A percentile compares a stretch with the other conserved stretches of the same genome.
phyloP scores from a whole-genome alignment of 805 yeast genomes.

The Peterozyma toletana region DNA sequence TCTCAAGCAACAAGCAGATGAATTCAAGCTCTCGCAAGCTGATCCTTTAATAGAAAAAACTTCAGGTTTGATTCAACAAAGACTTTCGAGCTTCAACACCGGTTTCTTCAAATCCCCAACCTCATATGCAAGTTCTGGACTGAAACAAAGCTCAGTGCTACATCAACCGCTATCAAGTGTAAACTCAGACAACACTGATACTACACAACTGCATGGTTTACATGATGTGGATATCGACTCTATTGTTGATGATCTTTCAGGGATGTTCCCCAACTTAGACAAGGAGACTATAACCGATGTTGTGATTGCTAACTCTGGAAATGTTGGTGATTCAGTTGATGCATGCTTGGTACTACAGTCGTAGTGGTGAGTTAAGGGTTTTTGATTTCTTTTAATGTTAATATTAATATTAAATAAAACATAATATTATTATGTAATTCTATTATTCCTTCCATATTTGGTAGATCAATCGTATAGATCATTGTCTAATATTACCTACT shows the following conservation, averaged over 20 bases:
- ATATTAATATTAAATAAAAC: slow-evolving; percentile 13
- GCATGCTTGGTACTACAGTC: slow-evolving; percentile 32
- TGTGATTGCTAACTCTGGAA: slow-evolving; percentile 54
- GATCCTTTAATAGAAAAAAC: too few relatives aligned
- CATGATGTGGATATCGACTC: not conserved
- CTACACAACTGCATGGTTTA: not conserved
- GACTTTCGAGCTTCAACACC: not conserved
- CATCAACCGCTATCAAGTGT: not conserved
- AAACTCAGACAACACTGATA: not conserved
- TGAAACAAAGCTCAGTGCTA: not conserved
- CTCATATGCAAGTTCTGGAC: not conserved
- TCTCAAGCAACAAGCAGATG: not conserved
- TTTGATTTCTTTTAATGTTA: too few relatives aligned
- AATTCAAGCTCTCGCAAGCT: not conserved
- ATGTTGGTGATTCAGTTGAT: slow-evolving; percentile 71
- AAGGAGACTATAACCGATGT: slow-evolving; percentile 64
- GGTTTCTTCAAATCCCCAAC: not conserved
- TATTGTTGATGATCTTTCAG: slow-evolving; percentile 41
- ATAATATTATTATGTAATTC: slow-evolving; percentile 16
- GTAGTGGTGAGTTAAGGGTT: not conserved
- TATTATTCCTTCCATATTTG: slow-evolving; percentile 11
- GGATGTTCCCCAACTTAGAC: slow-evolving; percentile 76
- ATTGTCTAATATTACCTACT: slow-evolving; percentile 14
- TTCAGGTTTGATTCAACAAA: too few relatives aligned
- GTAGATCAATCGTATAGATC: slow-evolving; percentile 12